Evolutionary conservation across 2,329 filamentous ascomycete genomes (phyloP).

Genomic region (Davidsoniella australis): DNA sequence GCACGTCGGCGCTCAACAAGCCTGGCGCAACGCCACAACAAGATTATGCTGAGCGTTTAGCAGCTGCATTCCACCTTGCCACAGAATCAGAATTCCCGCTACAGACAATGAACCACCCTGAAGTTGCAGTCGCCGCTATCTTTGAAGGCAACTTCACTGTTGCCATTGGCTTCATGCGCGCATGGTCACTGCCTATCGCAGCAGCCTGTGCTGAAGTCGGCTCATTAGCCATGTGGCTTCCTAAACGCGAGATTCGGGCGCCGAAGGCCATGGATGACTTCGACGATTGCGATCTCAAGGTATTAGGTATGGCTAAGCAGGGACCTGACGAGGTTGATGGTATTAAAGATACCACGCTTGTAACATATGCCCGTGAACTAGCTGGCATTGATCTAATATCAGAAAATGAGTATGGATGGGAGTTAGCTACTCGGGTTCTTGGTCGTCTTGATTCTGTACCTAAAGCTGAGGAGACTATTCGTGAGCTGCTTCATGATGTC

Average conservation of each 20-base stretch:
- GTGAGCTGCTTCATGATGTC: constrained; percentile 49
- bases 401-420: constrained; percentile 57
- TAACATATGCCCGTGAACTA: constrained; percentile 55
- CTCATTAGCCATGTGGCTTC: constrained; percentile 69
- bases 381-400: constrained; percentile 36
- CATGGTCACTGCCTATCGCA: constrained; percentile 67
- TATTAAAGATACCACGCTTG: constrained; percentile 63
- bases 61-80: constrained; percentile 52
- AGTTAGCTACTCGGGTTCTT: constrained; percentile 68
- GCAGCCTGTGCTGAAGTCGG: constrained; percentile 70
- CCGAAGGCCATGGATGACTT: constrained; percentile 12
- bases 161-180: constrained; percentile 54
- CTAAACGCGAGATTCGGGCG: constrained; percentile 45
- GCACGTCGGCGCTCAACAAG: constrained; percentile 18
- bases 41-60: constrained; percentile 58
- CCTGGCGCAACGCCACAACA: constrained; percentile 20
- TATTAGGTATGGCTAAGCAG: constrained; percentile 50
- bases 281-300: constrained; percentile 69
- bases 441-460: constrained; percentile 61
- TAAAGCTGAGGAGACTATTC: constrained; percentile 56
- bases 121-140: constrained; percentile 65
- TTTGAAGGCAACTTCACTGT: constrained; percentile 71
- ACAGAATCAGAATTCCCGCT: constrained; percentile 57
- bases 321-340: constrained; percentile 44
- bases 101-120: constrained; percentile 56